Evolutionary conservation across 2,329 filamentous ascomycete genomes (phyloP).

Genomic region (Cladosporium velox): DNA sequence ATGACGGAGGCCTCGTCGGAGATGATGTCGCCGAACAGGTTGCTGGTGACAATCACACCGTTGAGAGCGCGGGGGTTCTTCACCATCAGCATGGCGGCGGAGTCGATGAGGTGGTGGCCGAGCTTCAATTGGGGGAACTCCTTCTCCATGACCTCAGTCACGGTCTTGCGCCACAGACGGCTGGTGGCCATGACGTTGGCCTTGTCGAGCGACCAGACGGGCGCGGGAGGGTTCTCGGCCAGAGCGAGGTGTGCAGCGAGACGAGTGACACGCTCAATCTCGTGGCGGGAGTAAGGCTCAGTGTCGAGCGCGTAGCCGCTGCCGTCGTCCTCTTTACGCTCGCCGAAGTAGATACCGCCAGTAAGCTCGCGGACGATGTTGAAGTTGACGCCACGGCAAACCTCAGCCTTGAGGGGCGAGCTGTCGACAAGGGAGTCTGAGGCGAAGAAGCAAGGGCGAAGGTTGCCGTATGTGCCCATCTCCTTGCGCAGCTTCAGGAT

Average conservation of each 20-base stretch:
- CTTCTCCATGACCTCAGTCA: conserved; percentile 78
- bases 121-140: conserved; percentile 88
- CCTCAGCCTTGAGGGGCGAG: conserved; percentile 82
- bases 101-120: conserved; percentile 90
- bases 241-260: conserved; percentile 80
- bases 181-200: conserved; percentile 93
- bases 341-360: conserved; percentile 93
- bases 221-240: conserved; percentile 57
- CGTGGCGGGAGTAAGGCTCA: conserved; percentile 78
- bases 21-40: conserved; percentile 95
- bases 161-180: conserved; percentile 84
- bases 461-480: conserved; percentile 90
- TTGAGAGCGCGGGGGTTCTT: conserved; percentile 89
- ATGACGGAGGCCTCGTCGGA: conserved; percentile 94
- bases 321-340: conserved; percentile 77
- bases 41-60: conserved; percentile 88
- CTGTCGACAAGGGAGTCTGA: conserved; percentile 79
- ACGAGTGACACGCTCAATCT: conserved; percentile 85
- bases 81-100: conserved; percentile 95
- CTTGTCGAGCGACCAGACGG: conserved; percentile 89
- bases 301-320: conserved; percentile 77
- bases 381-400: conserved; percentile 87
- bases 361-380: conserved; percentile 91
- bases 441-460: conserved; percentile 93
- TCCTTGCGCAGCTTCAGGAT: conserved; percentile 90